These are phyloP conservation scores for Backusella circina DNA, from an alignment of 192 early-diverging fungal genomes.

Conservation along the genomic window DNA sequence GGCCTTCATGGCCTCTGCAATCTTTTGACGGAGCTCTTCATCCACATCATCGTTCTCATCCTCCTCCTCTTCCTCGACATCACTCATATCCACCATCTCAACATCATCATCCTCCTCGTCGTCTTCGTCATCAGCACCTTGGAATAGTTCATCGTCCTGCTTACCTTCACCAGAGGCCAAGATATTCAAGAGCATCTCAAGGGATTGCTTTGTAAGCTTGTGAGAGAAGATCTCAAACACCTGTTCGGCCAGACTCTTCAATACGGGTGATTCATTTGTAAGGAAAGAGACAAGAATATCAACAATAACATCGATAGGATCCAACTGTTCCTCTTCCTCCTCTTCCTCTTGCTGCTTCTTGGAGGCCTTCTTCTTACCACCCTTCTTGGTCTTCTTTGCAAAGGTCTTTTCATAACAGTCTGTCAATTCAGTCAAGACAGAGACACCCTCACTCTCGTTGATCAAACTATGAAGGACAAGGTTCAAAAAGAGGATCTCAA, in stretches of 20 bases:
- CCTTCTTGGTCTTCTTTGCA: constrained; percentile 31
- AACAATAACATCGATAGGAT: constrained; percentile 90
- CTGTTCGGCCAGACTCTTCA: constrained; percentile 73
- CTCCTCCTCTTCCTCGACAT: constrained; percentile 23
- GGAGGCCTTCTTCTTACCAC: constrained; percentile 38
- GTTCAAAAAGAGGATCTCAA: constrained; percentile 72
- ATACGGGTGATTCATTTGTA: constrained; percentile 72
- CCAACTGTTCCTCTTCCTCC: constrained; percentile 57
- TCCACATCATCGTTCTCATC: constrained; percentile 50
- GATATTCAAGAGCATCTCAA: constrained; percentile 72
- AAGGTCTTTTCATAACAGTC: constrained; percentile 73
- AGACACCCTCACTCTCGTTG: constrained; percentile 62
- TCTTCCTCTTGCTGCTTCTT: constrained; percentile 21
- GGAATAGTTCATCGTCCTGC: constrained; percentile 53
- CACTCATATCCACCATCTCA: constrained; percentile 20
- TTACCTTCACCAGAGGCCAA: constrained; percentile 51
- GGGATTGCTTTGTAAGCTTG: constrained; percentile 66
- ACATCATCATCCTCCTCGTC: constrained; percentile 39
- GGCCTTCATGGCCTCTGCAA: constrained; percentile 65
- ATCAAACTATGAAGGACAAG: constrained; percentile 60
- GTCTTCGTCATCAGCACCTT: constrained; percentile 50
- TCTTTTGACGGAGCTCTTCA: constrained; percentile 72
- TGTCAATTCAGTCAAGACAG: constrained; percentile 64
- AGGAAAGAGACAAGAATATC: constrained; percentile 90
- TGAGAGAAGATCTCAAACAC: constrained; percentile 83